phyloP scores from a whole-genome alignment of 257 asterid species.

The Ajuga chamaepitys region DNA sequence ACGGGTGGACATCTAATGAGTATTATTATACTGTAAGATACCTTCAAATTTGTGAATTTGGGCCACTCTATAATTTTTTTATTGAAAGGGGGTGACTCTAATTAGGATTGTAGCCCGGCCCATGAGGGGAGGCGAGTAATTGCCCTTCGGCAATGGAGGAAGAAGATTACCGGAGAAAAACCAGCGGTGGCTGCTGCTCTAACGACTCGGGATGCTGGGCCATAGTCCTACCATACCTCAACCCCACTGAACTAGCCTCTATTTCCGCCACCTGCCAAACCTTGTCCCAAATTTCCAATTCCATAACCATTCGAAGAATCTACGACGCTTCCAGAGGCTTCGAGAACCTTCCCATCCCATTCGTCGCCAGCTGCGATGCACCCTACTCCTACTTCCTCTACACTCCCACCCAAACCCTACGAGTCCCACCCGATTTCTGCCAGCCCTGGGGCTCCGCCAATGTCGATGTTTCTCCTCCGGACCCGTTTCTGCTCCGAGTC shows the following conservation, averaged over 20 bases:
- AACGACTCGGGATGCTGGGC: conserved; percentile 2
- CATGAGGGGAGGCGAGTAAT: background rate
- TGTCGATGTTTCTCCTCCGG: conserved; percentile 6
- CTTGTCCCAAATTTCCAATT: conserved; percentile 32
- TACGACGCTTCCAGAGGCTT: conserved; percentile 61
- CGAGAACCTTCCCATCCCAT: conserved; percentile 63
- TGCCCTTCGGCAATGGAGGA: background rate
- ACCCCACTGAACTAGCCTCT: conserved; percentile 44
- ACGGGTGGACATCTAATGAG: too few species aligned
- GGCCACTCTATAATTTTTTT: too few species aligned
- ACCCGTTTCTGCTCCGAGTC: conserved; percentile 61
- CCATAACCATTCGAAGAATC: conserved; percentile 41
- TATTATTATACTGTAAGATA: too few species aligned
- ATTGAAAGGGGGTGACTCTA: too few species aligned
- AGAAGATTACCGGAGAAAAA: background rate
- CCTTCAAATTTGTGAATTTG: too few species aligned
- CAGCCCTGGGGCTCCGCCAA: conserved; percentile 56
- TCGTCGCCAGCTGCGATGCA: conserved; percentile 29
- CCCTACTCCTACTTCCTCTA: conserved; percentile 59
- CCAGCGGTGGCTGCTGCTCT: background rate
- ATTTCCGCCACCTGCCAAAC: conserved; percentile 56
- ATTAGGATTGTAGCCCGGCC: too few species aligned
- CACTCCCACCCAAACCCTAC: conserved; percentile 48
- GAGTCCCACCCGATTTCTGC: conserved; percentile 18
- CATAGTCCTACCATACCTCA: conserved; percentile 61